These are phyloP conservation scores for Scutellaria minor DNA, from an alignment of 257 asterid genomes.

Conservation along the genomic window DNA sequence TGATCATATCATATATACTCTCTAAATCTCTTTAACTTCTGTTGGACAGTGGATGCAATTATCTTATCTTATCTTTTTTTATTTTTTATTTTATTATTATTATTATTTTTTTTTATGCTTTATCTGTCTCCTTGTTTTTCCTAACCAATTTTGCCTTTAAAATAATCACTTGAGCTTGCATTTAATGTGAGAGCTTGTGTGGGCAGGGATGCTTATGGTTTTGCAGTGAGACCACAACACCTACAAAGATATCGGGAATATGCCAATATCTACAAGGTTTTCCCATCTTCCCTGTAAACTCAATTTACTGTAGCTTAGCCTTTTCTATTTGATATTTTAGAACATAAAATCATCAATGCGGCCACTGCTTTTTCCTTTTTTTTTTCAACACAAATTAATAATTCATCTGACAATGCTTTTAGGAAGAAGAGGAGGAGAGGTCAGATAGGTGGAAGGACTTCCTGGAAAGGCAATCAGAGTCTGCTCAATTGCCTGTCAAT, in stretches of 20 bases:
- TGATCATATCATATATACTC: not conserved
- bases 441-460: slow-evolving; percentile 95
- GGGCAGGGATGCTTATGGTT: slow-evolving; percentile 96
- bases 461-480: slow-evolving; percentile 69
- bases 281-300: slow-evolving; percentile 22
- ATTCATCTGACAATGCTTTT: slow-evolving; percentile 26
- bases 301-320: slow-evolving; percentile 20
- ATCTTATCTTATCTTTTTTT: too few relatives aligned
- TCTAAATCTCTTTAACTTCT: not conserved
- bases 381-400: not conserved
- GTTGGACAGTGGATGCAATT: slow-evolving; percentile 12
- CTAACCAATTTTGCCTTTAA: not conserved
- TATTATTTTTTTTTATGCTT: too few relatives aligned
- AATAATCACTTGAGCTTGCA: slow-evolving; percentile 19
- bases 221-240: slow-evolving; percentile 97
- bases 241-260: slow-evolving; percentile 90
- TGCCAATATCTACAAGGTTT: slow-evolving; percentile 92
- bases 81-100: too few relatives aligned
- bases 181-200: slow-evolving; percentile 31
- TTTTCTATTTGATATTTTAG: not conserved
- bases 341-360: not conserved
- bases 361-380: not conserved
- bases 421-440: slow-evolving; percentile 99
- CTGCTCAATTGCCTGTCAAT: slow-evolving; percentile 48
- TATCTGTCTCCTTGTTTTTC: not conserved